Evolutionary conservation across 2,329 filamentous ascomycete species (phyloP).

Genomic region (Pyricularia sp.): DNA sequence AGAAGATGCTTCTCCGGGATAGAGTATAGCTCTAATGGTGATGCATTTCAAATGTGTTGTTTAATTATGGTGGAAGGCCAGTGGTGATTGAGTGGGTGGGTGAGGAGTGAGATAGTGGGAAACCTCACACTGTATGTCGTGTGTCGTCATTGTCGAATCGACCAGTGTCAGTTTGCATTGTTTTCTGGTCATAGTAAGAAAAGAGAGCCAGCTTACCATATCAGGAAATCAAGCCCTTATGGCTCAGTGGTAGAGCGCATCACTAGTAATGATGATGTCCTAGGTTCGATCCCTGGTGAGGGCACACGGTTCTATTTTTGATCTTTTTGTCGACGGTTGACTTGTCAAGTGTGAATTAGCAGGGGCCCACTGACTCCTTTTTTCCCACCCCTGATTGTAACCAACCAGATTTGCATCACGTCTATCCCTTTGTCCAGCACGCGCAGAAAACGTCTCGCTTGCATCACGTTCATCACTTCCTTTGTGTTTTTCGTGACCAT

Average conservation of each 20-base stretch:
- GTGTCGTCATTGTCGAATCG: not conserved
- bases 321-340: not conserved
- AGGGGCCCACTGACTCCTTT: not conserved
- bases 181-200: too few relatives aligned
- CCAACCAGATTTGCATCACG: not conserved
- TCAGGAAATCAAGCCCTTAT: not conserved
- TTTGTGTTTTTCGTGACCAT: not conserved
- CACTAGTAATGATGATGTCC: slow-evolving; percentile 5
- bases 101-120: not conserved
- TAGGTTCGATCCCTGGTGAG: slow-evolving; percentile 3
- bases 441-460: not conserved
- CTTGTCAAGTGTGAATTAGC: too few relatives aligned
- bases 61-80: too few relatives aligned
- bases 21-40: too few relatives aligned
- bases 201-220: too few relatives aligned
- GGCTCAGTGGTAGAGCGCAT: slow-evolving; percentile 5
- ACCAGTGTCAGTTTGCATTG: too few relatives aligned
- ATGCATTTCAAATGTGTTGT: too few relatives aligned
- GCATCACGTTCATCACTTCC: not conserved
- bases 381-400: not conserved
- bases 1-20: not conserved
- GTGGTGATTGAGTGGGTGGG: too few relatives aligned
- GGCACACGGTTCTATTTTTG: not conserved
- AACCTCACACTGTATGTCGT: not conserved
- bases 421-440: not conserved